Conservation (phyloP, 1,284 basidiomycete genomes). For the Tetrapyrgos nigripes region DNA sequence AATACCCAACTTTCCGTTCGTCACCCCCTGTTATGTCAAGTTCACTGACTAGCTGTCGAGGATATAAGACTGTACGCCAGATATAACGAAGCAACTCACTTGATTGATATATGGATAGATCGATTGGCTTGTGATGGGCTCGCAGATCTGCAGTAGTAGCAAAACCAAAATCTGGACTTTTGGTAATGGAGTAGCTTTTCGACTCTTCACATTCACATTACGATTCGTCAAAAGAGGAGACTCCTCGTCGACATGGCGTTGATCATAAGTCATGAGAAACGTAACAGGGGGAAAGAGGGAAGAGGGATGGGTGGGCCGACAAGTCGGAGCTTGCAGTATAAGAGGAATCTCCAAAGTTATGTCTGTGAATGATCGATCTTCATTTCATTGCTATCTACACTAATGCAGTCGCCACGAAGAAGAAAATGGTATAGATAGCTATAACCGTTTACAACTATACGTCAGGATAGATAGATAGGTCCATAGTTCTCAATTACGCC, state of each 20-base stretch:
- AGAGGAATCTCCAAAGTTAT: not conserved
- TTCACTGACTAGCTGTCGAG: constrained; percentile 50
- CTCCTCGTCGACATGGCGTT: constrained; percentile 37
- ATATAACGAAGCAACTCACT: constrained; percentile 27
- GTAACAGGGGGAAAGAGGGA: not conserved
- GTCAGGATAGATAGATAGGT: too few relatives aligned
- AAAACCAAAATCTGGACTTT: constrained; percentile 46
- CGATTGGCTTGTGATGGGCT: constrained; percentile 62
- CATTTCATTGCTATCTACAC: not conserved
- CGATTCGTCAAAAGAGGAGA: constrained; percentile 38
- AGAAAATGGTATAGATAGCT: not conserved
- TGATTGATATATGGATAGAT: constrained; percentile 64
- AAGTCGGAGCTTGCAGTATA: not conserved
- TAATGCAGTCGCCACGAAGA: not conserved
- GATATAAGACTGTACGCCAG: not conserved
- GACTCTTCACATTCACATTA: constrained; percentile 10
- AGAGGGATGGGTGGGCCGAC: constrained; percentile 2
- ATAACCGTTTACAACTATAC: not conserved
- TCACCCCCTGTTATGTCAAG: constrained; percentile 56
- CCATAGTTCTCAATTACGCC: too few relatives aligned
- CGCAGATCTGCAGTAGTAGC: constrained; percentile 53
- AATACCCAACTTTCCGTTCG: constrained; percentile 60
- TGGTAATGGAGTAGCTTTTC: constrained; percentile 46
- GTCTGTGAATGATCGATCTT: not conserved
- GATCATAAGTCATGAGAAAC: constrained; percentile 19